Base-by-base conservation (phyloP, 2,329 filamentous ascomycete species). In the Colletotrichum lini region DNA sequence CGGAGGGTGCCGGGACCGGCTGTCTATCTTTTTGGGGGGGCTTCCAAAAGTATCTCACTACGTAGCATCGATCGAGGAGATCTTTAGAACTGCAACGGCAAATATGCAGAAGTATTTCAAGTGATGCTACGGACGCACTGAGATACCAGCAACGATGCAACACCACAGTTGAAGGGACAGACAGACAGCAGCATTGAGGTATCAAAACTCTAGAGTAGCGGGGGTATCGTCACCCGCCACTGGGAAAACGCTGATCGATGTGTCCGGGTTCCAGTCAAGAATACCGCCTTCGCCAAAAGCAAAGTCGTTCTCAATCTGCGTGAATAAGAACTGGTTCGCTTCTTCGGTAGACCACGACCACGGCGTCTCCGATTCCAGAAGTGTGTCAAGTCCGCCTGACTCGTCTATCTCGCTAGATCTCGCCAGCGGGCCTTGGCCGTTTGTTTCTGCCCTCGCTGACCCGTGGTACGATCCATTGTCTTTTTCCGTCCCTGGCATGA, bases 281-380 rank as follows among this genome's bases (percentile, higher is more conserved):
- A 54, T n/a, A 5, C 42, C 50, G 6, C 40, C 62, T n/a, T 74
- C 67, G 15, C 73, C 68, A 53, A 72, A 73, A 5, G 68, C 52
- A 53, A 73, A 74, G 10, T 65, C 61, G 35, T 70, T 72, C 56
- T 75, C 74, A 16, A 74, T 75, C 13, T 76, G 74, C 13, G 74
- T 72, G 23, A 74, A 75, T 30, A 75, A 30, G 40, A 75, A 75
- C 30, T 73, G 63, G 13, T 72, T 72, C 23, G 65, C 72, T 18
- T 74, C 73, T 47, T 75, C 73, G 18, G 65, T 70, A 1, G 71
- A 73, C 71, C 73, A 74, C 9, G 71, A 60, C 71, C 73, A 69
- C 8, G 65, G 45, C 16, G 67, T 63, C 38, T 72, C 73, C 21
- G 57, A 47, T 5, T 40, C 23, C 21, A 60, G 8, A 3, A 60